These are phyloP conservation scores for Cenchrus fungigraminus DNA, from an alignment of 176 grass and related monocot genomes.

Conservation along the genomic window DNA sequence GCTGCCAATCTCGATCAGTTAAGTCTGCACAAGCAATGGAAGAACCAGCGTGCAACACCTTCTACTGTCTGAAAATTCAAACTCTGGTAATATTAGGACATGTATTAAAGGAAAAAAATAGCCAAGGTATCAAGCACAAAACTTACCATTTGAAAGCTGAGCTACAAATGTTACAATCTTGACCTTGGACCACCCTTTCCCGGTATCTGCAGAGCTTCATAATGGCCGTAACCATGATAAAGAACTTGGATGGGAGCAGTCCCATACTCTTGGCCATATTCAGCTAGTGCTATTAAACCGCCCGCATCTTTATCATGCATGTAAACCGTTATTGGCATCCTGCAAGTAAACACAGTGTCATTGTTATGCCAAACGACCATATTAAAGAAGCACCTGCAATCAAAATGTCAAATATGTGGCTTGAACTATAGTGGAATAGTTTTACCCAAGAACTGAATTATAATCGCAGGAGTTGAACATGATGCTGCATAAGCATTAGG, in stretches of 20 bases:
- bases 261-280: constrained; percentile 92
- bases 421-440: not conserved
- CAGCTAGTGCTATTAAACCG: constrained; percentile 79
- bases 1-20: not conserved
- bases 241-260: constrained; percentile 80
- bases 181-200: constrained; percentile 51
- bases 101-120: not conserved
- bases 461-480: not conserved
- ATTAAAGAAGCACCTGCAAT: not conserved
- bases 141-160: not conserved
- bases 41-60: not conserved
- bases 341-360: constrained; percentile 48
- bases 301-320: constrained; percentile 79
- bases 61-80: not conserved
- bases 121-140: not conserved
- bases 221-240: constrained; percentile 96
- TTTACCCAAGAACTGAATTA: not conserved
- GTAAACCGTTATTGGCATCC: constrained; percentile 95
- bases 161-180: constrained; percentile 43
- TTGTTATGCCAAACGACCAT: not conserved
- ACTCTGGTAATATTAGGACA: not conserved
- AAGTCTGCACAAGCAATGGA: not conserved
- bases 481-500: not conserved
- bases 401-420: not conserved
- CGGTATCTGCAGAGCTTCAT: constrained; percentile 81